Conservation (phyloP, 2,329 filamentous ascomycete genomes). For the Cytospora leucostoma region DNA sequence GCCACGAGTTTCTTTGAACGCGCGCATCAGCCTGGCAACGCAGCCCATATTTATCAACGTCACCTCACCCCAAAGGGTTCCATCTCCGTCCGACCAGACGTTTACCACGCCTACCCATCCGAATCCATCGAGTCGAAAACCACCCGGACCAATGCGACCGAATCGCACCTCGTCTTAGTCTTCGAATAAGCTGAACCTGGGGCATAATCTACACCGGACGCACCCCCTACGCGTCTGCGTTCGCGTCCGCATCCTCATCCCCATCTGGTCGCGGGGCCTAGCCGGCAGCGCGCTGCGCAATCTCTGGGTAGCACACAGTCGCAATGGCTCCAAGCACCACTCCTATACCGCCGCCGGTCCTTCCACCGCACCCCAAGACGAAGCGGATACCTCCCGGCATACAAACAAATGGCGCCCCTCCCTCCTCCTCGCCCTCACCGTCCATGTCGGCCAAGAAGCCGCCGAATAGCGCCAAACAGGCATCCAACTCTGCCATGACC, state of each 20-base stretch:
- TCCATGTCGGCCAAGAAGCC: constrained; percentile 59
- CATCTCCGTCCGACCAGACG: neutral
- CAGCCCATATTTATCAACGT: constrained; percentile 16
- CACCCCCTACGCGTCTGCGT: constrained; percentile 7
- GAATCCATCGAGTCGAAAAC: constrained; percentile 32
- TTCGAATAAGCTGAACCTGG: constrained; percentile 20
- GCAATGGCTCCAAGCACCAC: constrained; percentile 59
- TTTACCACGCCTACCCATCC: constrained; percentile 35
- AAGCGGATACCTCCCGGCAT: constrained; percentile 69
- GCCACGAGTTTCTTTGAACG: constrained; percentile 20
- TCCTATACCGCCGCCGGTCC: constrained; percentile 45
- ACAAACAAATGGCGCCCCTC: constrained; percentile 63
- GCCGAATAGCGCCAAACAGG: constrained; percentile 50
- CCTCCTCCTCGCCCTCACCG: constrained; percentile 61
- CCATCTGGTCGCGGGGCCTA: constrained; percentile 28
- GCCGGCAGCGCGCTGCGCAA: constrained; percentile 21
- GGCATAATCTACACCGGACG: constrained; percentile 4
- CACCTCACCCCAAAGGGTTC: constrained; percentile 2
- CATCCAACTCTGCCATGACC: constrained; percentile 45
- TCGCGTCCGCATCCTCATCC: constrained; percentile 34
- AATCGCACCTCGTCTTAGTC: constrained; percentile 19
- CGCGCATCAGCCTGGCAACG: constrained; percentile 15
- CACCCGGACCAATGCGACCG: constrained; percentile 26
- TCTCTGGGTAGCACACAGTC: constrained; percentile 11
- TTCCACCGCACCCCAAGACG: constrained; percentile 53